phyloP scores from a whole-genome alignment of 2,329 filamentous ascomycete genomes.

The Fusarium gaditjirri region DNA sequence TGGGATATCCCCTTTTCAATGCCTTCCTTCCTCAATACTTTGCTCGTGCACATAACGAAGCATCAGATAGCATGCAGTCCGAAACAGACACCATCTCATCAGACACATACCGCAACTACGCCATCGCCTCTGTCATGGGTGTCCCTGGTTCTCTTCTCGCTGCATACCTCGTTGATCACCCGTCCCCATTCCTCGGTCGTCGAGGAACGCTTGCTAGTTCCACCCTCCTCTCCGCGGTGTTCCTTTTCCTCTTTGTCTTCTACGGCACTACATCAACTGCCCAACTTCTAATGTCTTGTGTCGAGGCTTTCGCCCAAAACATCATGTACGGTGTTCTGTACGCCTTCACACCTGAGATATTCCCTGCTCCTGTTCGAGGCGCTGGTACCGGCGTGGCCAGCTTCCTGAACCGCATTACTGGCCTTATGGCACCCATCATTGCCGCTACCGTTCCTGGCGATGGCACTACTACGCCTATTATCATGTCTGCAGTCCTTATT shows the following conservation, averaged over 20 bases:
- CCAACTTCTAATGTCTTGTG: constrained; percentile 73
- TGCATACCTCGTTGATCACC: constrained; percentile 75
- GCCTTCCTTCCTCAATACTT: constrained; percentile 91
- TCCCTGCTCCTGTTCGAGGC: constrained; percentile 76
- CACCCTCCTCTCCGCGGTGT: constrained; percentile 73
- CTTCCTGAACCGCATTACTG: constrained; percentile 75
- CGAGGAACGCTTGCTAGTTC: constrained; percentile 77
- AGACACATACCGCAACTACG: constrained; percentile 80
- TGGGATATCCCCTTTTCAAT: constrained; percentile 90
- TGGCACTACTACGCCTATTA: constrained; percentile 67
- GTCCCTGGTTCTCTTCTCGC: constrained; percentile 82
- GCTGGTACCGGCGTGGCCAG: constrained; percentile 78
- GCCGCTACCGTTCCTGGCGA: constrained; percentile 70
- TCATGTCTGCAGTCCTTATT: constrained; percentile 66
- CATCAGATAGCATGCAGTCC: constrained; percentile 42
- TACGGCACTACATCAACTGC: constrained; percentile 65
- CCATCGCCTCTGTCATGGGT: constrained; percentile 80
- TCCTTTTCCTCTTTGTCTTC: constrained; percentile 74
- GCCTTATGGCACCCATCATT: constrained; percentile 75
- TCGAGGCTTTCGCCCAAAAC: constrained; percentile 78
- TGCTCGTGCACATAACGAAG: constrained; percentile 61
- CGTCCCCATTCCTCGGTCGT: constrained; percentile 71
- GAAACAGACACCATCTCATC: constrained; percentile 54
- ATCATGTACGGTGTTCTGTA: constrained; percentile 83
- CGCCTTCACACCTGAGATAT: constrained; percentile 81